These are phyloP conservation scores for Acanthamoeba royreba DNA, from an alignment of 208 protist genomes.

Conservation along the genomic window DNA sequence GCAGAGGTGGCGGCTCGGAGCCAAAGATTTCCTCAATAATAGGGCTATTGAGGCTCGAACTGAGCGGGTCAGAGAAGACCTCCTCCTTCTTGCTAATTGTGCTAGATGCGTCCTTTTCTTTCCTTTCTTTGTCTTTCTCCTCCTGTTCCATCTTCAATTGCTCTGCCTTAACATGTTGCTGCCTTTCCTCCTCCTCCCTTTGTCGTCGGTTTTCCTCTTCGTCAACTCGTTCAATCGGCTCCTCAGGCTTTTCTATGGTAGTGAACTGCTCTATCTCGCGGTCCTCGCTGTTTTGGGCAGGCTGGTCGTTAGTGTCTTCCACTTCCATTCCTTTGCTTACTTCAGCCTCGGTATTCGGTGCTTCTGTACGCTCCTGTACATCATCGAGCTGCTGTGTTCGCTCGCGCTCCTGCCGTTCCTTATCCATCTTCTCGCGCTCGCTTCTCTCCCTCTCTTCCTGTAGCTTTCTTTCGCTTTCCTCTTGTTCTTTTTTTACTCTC, in stretches of 20 bases:
- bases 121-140: not conserved
- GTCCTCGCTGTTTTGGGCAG: not conserved
- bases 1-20: not conserved
- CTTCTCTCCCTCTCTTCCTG: not conserved
- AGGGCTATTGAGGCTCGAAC: not conserved
- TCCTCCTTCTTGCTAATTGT: not conserved
- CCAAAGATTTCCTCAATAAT: not conserved
- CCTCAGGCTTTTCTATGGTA: no score
- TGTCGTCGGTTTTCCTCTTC: not conserved
- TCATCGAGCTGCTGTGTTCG: no score
- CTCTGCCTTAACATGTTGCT: no score
- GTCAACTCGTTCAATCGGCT: no score
- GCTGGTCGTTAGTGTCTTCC: no score
- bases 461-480: not conserved
- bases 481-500: not conserved
- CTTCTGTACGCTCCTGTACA: no score
- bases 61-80: not conserved
- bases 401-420: not conserved
- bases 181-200: not conserved
- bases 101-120: not conserved
- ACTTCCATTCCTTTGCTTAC: no score
- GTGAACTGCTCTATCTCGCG: not conserved
- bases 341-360: no score
- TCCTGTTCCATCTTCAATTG: not conserved
- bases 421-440: not conserved